These are phyloP conservation scores for Petunia secreta DNA, from an alignment of 257 asterid species.

Conservation along the genomic window DNA sequence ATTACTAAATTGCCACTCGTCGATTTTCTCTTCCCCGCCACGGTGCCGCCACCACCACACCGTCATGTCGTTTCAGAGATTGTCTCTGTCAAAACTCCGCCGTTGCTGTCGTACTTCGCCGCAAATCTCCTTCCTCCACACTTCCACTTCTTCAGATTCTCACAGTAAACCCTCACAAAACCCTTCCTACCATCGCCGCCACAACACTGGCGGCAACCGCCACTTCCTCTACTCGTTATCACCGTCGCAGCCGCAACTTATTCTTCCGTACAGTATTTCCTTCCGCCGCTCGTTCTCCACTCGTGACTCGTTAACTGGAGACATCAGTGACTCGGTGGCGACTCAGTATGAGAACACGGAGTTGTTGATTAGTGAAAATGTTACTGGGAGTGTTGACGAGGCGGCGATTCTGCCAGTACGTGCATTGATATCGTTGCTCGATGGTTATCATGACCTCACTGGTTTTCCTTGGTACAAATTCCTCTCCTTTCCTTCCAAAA, in stretches of 20 bases:
- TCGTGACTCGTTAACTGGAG: conserved; percentile 14
- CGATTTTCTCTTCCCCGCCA: not conserved
- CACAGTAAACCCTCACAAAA: conserved; percentile 16
- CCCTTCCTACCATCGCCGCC: not conserved
- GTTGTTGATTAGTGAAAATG: conserved; percentile 2
- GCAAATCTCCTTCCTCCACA: conserved; percentile 5
- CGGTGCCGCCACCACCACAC: not conserved
- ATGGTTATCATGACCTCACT: conserved; percentile 42
- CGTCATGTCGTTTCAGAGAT: conserved; percentile 7
- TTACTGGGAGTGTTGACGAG: conserved; percentile 27
- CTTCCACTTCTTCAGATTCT: conserved; percentile 11
- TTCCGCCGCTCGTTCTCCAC: conserved; percentile 38
- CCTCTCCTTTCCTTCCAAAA: not conserved
- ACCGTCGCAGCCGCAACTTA: not conserved
- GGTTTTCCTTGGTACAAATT: conserved; percentile 60
- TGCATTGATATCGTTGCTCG: conserved; percentile 41
- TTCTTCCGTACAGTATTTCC: conserved; percentile 22
- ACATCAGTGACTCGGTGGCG: conserved; percentile 13
- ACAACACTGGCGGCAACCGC: not conserved
- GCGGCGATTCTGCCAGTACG: conserved; percentile 40
- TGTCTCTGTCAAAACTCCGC: conserved; percentile 30
- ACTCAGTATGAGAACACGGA: conserved; percentile 27
- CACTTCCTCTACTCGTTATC: not conserved
- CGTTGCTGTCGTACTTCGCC: conserved; percentile 24
- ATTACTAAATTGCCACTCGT: not conserved